Conservation (phyloP, 2,329 filamentous ascomycete genomes). For the Orbilia javanica region DNA sequence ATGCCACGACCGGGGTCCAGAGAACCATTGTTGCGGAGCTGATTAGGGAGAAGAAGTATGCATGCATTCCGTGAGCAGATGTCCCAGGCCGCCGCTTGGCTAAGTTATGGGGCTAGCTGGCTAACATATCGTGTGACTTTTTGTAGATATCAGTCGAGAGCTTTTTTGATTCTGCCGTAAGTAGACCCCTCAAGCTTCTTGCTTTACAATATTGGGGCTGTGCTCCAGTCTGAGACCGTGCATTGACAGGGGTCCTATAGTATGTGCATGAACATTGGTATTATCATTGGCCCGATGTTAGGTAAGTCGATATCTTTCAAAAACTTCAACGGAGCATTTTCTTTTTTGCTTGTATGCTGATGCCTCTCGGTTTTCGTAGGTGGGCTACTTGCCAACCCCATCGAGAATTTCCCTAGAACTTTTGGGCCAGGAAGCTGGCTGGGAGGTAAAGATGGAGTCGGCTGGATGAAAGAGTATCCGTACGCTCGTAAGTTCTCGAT, state of each 20-base stretch:
- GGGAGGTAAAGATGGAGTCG: conserved; percentile 63
- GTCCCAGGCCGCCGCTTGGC: not conserved
- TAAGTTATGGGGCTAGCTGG: not conserved
- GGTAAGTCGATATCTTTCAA: conserved; percentile 59
- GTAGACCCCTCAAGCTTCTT: conserved; percentile 1
- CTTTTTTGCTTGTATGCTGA: conserved; percentile 63
- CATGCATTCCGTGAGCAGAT: conserved; percentile 60
- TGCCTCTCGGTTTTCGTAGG: conserved; percentile 63
- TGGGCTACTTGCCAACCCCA: conserved; percentile 67
- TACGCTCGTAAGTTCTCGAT: conserved; percentile 66
- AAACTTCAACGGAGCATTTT: not conserved
- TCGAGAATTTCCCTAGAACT: conserved; percentile 65
- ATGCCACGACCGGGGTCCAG: conserved; percentile 81
- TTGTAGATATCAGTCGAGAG: conserved; percentile 62
- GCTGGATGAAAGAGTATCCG: conserved; percentile 68
- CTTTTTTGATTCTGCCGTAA: conserved; percentile 66
- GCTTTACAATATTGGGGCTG: conserved; percentile 12
- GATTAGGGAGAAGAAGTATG: conserved; percentile 76
- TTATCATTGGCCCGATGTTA: conserved; percentile 72
- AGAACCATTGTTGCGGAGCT: conserved; percentile 80
- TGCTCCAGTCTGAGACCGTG: conserved; percentile 64
- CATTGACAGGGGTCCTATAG: conserved; percentile 67
- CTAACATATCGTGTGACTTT: not conserved
- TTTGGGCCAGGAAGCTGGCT: conserved; percentile 66
- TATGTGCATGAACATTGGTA: conserved; percentile 78